These are phyloP conservation scores for Dendrocalamus sinicus DNA, from an alignment of 176 grass and related monocot genomes.

Conservation along the genomic window DNA sequence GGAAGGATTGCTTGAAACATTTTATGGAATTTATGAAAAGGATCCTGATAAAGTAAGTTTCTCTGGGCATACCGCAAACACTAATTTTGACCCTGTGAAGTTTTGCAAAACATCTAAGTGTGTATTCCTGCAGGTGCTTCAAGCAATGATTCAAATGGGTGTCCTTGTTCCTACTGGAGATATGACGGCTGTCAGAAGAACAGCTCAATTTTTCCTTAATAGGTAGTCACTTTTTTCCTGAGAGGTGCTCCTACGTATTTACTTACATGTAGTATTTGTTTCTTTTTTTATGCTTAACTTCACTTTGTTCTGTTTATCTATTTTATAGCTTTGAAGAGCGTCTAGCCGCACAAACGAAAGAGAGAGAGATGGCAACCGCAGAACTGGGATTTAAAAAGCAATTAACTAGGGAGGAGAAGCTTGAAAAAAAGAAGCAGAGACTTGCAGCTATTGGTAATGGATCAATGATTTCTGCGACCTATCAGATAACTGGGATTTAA, in stretches of 20 bases:
- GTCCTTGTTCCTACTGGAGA: slow-evolving; percentile 99
- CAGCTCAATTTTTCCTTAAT: slow-evolving; percentile 91
- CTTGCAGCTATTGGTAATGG: slow-evolving; percentile 92
- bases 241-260: slow-evolving; percentile 23
- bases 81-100: slow-evolving; percentile 29
- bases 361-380: slow-evolving; percentile 70
- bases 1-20: slow-evolving; percentile 88
- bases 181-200: slow-evolving; percentile 99
- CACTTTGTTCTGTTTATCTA: slow-evolving; percentile 34
- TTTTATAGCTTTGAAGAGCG: slow-evolving; percentile 87
- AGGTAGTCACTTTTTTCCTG: slow-evolving; percentile 51
- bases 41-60: slow-evolving; percentile 87
- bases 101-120: slow-evolving; percentile 24
- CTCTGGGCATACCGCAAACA: slow-evolving; percentile 23
- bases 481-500: not conserved
- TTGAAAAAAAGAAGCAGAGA: slow-evolving; percentile 96
- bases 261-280: slow-evolving; percentile 24
- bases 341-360: slow-evolving; percentile 80
- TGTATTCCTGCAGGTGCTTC: slow-evolving; percentile 70
- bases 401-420: slow-evolving; percentile 74
- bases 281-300: slow-evolving; percentile 14
- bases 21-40: slow-evolving; percentile 98
- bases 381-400: slow-evolving; percentile 93
- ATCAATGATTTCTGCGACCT: slow-evolving; percentile 9
- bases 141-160: slow-evolving; percentile 98